Evolutionary conservation across 495 filamentous ascomycete species (phyloP), one percentile per base, ranked within the genome.

Genomic region (Xylaria scruposa): DNA sequence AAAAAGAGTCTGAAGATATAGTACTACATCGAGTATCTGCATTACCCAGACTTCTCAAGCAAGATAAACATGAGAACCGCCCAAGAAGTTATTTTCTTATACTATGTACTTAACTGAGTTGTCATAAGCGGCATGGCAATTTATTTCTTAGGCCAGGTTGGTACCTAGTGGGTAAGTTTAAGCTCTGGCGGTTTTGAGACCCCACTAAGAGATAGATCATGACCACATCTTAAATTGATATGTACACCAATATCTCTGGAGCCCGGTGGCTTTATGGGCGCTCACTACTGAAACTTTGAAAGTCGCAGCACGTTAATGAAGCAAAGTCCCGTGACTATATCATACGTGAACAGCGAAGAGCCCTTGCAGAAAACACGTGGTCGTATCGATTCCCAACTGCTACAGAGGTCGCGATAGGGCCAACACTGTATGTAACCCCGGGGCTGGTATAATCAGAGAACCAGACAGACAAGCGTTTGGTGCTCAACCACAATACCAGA

Each of bases 121-220:
- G 38, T 12, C 38, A 42, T 42, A 42, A 42, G 21, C 29, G 10
- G 26, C 53, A 10, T 2, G 12, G 47, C 9, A 53, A 53, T 53
- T 9, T 21, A 13, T 53, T 51, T 53, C 4, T 59, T 36, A 15
- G 29, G 13, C 17, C 13, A 29, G 7, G 29, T n/a, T 38, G 8
- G 56, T 2, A n/a, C n/a, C n/a, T n/a, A n/a, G 58, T 31, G 60
- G 60, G 6, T 13, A 2, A 19, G 60, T 44, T 13, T 42, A 63
- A 44, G 12, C 44, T n/a, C 33, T 38, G 58, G 19, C 19, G 9
- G 2, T 10, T 29, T 24, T 13, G 36, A 26, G 60, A 44, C 60
- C 60, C 60, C 60, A 63, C 60, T 44, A 24, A 7, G 13, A 15
- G 13, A 15, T 10, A 24, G 38, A 63, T 63, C 60, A 63, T 29